These are phyloP conservation scores for Candida lessepsii DNA, from an alignment of 805 yeast genomes.

Conservation along the genomic window DNA sequence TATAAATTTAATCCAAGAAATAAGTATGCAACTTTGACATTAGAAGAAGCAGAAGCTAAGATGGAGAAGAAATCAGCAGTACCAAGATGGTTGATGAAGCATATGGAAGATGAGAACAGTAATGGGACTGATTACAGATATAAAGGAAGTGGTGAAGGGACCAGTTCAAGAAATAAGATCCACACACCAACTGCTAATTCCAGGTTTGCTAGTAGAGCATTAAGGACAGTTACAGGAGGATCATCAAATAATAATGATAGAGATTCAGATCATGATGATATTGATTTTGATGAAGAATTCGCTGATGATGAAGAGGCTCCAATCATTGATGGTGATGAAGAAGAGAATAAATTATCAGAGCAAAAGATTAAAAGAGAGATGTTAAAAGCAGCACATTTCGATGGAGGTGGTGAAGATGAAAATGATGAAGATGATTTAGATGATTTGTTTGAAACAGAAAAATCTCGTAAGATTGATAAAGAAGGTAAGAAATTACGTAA, in stretches of 20 bases:
- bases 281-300: slow-evolving; percentile 95
- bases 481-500: slow-evolving; percentile 86
- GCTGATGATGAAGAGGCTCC: slow-evolving; percentile 99
- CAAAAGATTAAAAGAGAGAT: slow-evolving; percentile 78
- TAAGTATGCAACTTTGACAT: slow-evolving; percentile 86
- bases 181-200: slow-evolving; percentile 4
- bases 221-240: slow-evolving; percentile 46
- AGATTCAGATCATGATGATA: slow-evolving; percentile 83
- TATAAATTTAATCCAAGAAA: slow-evolving; percentile 92
- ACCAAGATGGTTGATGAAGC: slow-evolving; percentile 96
- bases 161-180: slow-evolving; percentile 12
- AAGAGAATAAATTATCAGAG: slow-evolving; percentile 89
- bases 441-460: slow-evolving; percentile 64
- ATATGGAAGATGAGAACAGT: slow-evolving; percentile 59
- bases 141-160: slow-evolving; percentile 23
- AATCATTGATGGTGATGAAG: slow-evolving; percentile 92
- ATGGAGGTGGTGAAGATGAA: slow-evolving; percentile 54
- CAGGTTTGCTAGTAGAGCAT: slow-evolving; percentile 14
- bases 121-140: slow-evolving; percentile 50
- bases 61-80: slow-evolving; percentile 78
- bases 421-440: slow-evolving; percentile 58
- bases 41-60: slow-evolving; percentile 94
- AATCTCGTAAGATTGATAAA: slow-evolving; percentile 72
- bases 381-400: slow-evolving; percentile 76
- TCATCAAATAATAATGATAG: slow-evolving; percentile 40